Evolutionary conservation across 2,329 filamentous ascomycete genomes (phyloP), one percentile per base, ranked within the genome.

Genomic region (Neonectria neomacrospora): DNA sequence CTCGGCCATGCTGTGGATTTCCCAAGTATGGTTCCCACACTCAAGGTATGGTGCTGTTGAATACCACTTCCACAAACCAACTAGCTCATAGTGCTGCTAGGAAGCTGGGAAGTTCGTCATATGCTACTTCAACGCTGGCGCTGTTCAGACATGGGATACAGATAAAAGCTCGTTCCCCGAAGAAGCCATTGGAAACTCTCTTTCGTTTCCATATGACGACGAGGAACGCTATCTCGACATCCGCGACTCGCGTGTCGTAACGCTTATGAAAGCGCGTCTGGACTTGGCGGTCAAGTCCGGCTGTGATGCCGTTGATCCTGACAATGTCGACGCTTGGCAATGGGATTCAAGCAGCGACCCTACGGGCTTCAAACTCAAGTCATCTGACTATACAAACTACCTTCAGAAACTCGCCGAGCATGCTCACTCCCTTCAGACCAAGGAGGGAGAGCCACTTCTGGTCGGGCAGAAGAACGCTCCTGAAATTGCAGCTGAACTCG

Each of bases 391-490:
- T 22, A 64, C 67, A 14, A 55, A 56, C n/a, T 77, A 77, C 37
- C 70, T 77, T 45, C 70, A 67, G 54, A 68, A 58, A 3, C 69
- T 78, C 18, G 75, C 75, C 30, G 53, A 67, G 20, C 66, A 75
- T 50, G 74, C 76, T 5, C 75, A 77, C 62, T 68, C 66, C 18
- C 61, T 71, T 55, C 68, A 70, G 42, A 75, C 71, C 22, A 63
- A 70, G 51, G 54, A 60, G 4, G 68, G 70, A 23, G 59, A 70
- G 23, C 45, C 63, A 8, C 69, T 78, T 12, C 71, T 77, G 23
- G 62, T 78, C 30, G 75, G 76, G 14, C 76, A 78, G 52, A 78
- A 78, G 69, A 78, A 78, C 51, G 74, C 75, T 7, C 67, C 69
- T 3, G 67, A 71, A 23, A 70, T 77, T 28, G 71, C 74, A 18